Percentiles rank a stretch among this genome's conserved stretches.
These are phyloP conservation scores for Daldinia decipiens DNA, from an alignment of 495 filamentous ascomycete species.

Conservation along the genomic window DNA sequence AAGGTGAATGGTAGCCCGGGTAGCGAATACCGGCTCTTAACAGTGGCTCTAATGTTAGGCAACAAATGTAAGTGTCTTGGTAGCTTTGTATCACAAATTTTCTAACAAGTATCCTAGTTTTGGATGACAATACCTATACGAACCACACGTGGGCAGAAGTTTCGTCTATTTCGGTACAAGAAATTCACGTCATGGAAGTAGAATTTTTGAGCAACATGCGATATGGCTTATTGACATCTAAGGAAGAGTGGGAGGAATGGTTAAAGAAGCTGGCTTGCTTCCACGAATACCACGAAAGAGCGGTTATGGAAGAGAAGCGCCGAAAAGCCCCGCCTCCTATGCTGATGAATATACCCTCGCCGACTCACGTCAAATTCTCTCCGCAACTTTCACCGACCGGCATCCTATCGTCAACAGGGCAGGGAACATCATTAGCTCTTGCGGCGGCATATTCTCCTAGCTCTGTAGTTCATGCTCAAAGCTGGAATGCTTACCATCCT, in stretches of 20 bases:
- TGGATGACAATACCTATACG: conserved; percentile 99
- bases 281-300: conserved; percentile 79
- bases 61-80: conserved; percentile 82
- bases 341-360: conserved; percentile 52
- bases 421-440: conserved; percentile 41
- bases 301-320: conserved; percentile 53
- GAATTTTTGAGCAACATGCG: conserved; percentile 99
- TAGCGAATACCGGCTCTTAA: conserved; percentile 95
- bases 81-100: not conserved
- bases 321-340: conserved; percentile 49
- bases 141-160: conserved; percentile 99
- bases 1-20: conserved; percentile 88
- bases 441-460: conserved; percentile 49
- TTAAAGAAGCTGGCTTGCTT: conserved; percentile 81
- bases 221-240: conserved; percentile 87
- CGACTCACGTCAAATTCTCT: conserved; percentile 51
- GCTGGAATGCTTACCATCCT: conserved; percentile 53
- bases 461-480: conserved; percentile 39
- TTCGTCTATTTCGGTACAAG: conserved; percentile 89
- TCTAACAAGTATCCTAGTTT: conserved; percentile 61
- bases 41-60: conserved; percentile 96
- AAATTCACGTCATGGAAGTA: conserved; percentile 99
- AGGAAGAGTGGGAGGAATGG: conserved; percentile 88
- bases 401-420: conserved; percentile 50
- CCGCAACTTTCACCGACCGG: conserved; percentile 60